Evolutionary conservation across 768 basidiomycete species (phyloP), one percentile per base, ranked within the genome.

Genomic region (Tulasnella sp.): DNA sequence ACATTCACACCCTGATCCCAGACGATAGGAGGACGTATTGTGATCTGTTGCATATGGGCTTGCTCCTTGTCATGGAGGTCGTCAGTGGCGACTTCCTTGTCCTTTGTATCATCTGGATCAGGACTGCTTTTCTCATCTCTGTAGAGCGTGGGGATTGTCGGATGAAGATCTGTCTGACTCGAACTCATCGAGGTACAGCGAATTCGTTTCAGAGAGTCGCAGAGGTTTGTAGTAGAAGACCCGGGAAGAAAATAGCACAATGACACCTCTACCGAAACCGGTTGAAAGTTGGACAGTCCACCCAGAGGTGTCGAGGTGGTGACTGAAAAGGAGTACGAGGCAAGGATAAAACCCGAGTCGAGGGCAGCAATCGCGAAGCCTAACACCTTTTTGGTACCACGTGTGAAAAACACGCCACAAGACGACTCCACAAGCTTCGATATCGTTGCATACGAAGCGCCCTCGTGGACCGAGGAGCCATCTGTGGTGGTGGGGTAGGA

Each of bases 1-100:
- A 77, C 78, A 5, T 48, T 41, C 3, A 71, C 63, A 15, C 52
- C 52, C 23, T 54, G 37, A 15, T 54, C 39, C 52, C 52, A 54
- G n/a, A 54, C 17, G 52, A 54, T 40, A 6, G 52, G 52, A 15
- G 52, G 52, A 7, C 52, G 34, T 31, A 39, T 4, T 37, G 23
- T 40, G 14, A 6, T 54, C 23, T 1, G 52, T 40, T 23, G 37
- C 52, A 42, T 48, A 15, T 4, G 52, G 42, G 27, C 39, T 19
- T 14, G 14, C 23, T n/a, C 23, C 37, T 23, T 31, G 6, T 19
- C 35, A n/a, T 15, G 11, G 15, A 36, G 34, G 25, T 51, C 50
- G 2, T n/a, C 31, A 15, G 34, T 51, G 19, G 39, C 52, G 52
- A 39, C 32, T 40, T 54, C 42, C 14, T 27, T 54, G 23, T 54